These are phyloP conservation scores for Pythium phragmitis DNA, from an alignment of 352 stramenopile genomes.

Conservation along the genomic window DNA sequence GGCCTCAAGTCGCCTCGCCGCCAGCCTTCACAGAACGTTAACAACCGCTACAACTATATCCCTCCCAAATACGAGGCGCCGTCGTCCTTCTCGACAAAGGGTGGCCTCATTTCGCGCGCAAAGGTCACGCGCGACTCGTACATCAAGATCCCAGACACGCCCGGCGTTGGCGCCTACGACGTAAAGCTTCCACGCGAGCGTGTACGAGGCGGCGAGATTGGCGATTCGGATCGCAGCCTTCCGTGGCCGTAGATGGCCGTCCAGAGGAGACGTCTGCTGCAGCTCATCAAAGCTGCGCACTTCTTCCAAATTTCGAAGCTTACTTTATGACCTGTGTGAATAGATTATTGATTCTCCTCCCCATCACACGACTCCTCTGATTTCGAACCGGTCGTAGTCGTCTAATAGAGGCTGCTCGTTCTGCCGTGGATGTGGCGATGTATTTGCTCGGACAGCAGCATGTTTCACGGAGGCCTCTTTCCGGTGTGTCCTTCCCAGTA, in stretches of 20 bases:
- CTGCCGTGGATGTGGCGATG: not conserved
- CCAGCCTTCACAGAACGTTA: constrained; percentile 25
- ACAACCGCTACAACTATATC: constrained; percentile 38
- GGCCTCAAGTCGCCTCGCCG: constrained; percentile 26
- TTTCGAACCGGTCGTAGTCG: constrained; percentile 17
- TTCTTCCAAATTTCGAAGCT: constrained; percentile 1
- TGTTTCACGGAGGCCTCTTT: too few species aligned
- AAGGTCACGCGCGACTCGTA: constrained; percentile 41
- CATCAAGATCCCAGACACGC: constrained; percentile 37
- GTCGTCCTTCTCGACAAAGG: constrained; percentile 46
- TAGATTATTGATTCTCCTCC: constrained; percentile 10
- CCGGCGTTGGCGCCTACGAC: constrained; percentile 43
- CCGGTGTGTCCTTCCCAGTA: too few species aligned
- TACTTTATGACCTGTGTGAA: constrained; percentile 23
- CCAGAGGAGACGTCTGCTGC: not conserved
- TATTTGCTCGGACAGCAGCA: not conserved
- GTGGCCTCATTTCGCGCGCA: constrained; percentile 36
- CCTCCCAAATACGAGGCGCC: constrained; percentile 33
- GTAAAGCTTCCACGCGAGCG: constrained; percentile 38
- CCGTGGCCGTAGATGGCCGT: constrained; percentile 28
- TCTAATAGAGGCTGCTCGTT: constrained; percentile 21
- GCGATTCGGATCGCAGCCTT: constrained; percentile 40
- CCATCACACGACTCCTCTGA: constrained; percentile 6
- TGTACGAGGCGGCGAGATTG: constrained; percentile 44
- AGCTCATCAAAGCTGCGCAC: not conserved